Percentiles rank a stretch among this genome's conserved stretches.
Conservation (phyloP, 805 yeast species). For the Ogataea methylovora region DNA sequence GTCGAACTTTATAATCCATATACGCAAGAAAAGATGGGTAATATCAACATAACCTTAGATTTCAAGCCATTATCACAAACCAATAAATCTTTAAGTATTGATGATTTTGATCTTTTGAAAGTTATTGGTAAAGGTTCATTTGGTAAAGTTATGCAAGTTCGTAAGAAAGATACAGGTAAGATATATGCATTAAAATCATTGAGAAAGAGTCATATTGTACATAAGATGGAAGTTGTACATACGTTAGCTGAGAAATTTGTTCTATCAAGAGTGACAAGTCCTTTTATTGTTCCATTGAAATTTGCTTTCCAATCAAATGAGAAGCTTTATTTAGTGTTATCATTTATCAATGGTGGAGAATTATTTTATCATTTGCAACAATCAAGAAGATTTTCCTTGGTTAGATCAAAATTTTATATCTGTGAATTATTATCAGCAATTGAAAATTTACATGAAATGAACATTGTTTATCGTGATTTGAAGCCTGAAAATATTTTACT, state of each 20-base stretch:
- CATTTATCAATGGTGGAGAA: conserved; percentile 97
- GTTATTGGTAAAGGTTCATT: conserved; percentile 98
- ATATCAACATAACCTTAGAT: conserved; percentile 33
- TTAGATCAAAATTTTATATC: conserved; percentile 86
- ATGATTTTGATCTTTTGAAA: conserved; percentile 86
- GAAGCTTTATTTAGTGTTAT: conserved; percentile 80
- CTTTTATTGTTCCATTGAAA: conserved; percentile 93
- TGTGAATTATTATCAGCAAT: conserved; percentile 92
- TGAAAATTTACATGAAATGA: conserved; percentile 83
- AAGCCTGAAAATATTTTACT: conserved; percentile 93
- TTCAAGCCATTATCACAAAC: conserved; percentile 26
- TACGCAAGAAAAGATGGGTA: conserved; percentile 22
- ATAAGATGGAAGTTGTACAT: conserved; percentile 91
- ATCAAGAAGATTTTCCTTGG: conserved; percentile 82
- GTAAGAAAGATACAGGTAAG: conserved; percentile 90
- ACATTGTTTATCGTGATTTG: conserved; percentile 90
- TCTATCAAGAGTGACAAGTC: conserved; percentile 84
- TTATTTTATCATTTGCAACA: conserved; percentile 66
- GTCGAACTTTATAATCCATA: conserved; percentile 25
- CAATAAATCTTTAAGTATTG: conserved; percentile 69
- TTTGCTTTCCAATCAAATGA: conserved; percentile 97
- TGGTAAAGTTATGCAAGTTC: conserved; percentile 98
- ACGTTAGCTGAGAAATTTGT: conserved; percentile 96
- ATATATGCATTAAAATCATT: conserved; percentile 92
- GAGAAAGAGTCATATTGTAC: conserved; percentile 89